phyloP scores from a whole-genome alignment of 306 rosid genomes.

The Malus fusca region DNA sequence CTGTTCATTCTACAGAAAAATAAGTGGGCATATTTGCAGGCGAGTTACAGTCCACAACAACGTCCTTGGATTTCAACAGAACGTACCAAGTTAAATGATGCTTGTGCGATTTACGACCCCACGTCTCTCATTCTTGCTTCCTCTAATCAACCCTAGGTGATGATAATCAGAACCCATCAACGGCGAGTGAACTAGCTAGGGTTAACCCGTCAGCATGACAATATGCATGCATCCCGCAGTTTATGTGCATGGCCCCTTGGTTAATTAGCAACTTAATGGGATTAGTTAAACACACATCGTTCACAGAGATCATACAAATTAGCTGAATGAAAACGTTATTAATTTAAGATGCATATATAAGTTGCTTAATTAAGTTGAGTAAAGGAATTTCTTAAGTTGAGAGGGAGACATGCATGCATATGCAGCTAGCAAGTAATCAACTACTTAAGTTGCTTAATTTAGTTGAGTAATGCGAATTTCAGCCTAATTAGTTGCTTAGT shows the following conservation, averaged over 20 bases:
- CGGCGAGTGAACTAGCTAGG: not conserved
- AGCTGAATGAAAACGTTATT: not conserved
- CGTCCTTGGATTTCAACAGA: not conserved
- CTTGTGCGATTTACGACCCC: not conserved
- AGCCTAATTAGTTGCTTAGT: no score
- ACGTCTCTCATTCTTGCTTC: not conserved
- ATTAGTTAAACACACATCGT: no score
- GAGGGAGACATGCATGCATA: no score
- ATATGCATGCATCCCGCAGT: not conserved
- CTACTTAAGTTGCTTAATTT: not conserved
- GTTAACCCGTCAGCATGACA: constrained; percentile 11
- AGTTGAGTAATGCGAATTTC: not conserved
- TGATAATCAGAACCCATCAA: not conserved
- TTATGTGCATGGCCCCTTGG: not conserved
- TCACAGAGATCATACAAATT: no score
- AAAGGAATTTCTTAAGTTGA: not conserved
- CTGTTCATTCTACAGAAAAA: not conserved
- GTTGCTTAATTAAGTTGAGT: not conserved
- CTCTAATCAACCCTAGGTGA: not conserved
- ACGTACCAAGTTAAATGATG: not conserved
- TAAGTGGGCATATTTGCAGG: not conserved
- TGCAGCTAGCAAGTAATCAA: no score
- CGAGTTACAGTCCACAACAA: not conserved
- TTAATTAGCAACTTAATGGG: not conserved
- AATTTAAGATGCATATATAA: not conserved